A percentile compares a stretch with the other conserved stretches of the same genome.
Conservation (phyloP, 257 asterid species). For the Nicotiana obtusifolia region DNA sequence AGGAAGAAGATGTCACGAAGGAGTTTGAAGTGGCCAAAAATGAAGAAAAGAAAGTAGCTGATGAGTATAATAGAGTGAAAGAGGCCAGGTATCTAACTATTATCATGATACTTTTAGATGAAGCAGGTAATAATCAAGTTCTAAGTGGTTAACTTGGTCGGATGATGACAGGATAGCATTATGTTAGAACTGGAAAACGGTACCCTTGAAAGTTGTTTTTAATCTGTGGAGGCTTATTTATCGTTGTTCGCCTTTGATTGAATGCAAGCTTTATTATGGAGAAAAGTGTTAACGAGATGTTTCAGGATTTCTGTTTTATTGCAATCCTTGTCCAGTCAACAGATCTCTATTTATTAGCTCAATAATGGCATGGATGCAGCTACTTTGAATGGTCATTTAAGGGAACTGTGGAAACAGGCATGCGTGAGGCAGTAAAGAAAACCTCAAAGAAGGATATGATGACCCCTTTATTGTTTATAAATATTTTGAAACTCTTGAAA, state of each 20-base stretch:
- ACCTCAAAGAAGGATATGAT: too few relatives aligned
- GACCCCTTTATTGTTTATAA: too few relatives aligned
- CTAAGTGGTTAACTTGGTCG: background rate
- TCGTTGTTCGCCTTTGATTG: background rate
- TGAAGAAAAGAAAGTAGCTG: conserved; percentile 68
- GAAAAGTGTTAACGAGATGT: background rate
- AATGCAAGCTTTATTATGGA: background rate
- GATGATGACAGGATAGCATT: background rate
- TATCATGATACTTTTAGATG: background rate
- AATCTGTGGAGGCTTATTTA: background rate
- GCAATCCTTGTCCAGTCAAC: background rate
- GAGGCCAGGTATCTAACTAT: conserved; percentile 45
- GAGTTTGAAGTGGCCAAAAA: conserved; percentile 94
- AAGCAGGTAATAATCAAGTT: background rate
- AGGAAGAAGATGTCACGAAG: conserved; percentile 62
- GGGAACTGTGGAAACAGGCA: background rate
- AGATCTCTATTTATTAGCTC: background rate
- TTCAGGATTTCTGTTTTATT: background rate
- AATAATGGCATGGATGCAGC: background rate
- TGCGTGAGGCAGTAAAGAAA: background rate
- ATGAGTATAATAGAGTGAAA: conserved; percentile 63
- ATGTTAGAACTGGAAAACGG: background rate
- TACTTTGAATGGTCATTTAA: too few relatives aligned
- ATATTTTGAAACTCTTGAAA: too few relatives aligned
- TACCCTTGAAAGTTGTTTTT: background rate